Base-by-base conservation (phyloP, 805 yeast species). In the Saccharomycopsis fermentans region DNA sequence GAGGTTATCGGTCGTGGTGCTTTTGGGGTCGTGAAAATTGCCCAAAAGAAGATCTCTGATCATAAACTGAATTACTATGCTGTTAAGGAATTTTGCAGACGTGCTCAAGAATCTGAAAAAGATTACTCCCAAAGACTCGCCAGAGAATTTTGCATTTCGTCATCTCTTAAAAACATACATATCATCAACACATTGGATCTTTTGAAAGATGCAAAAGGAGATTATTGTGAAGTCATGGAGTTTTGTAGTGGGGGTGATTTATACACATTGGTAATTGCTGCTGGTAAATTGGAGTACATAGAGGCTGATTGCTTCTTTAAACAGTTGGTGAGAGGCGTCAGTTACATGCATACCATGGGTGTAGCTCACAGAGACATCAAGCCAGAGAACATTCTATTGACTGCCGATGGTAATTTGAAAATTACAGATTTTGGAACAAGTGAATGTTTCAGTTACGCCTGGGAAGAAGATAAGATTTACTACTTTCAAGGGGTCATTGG, bases 1-100 rank as follows among this genome's bases (percentile, higher is more conserved):
- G 98, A 92, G 69, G 88, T 91, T 54, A 81, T 94, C 63, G 99
- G 99, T 27, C 80, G 87, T 55, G 98, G 98, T 21, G 84, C 97
- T 0, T 92, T 87, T 74, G 99, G 99, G 19, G 89, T 90, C 52
- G 98, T 92, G 21, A 77, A 97, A 61, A 81, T 94, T 4, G 80
- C 96, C 6, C 97, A 91, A 74, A 86, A 86, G 69, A 82, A 80
- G 65, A 63, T 73, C 9, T 66, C 64, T 14, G 66, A 58, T 24
- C 67, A 67, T 27, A 76, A 74, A n/a, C 84, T 81, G 64, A 71
- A 72, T 16, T 69, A 88, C 24, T 90, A 76, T 68, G 97, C 96
- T 0, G 96, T 90, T n/a, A 90, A 90, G 66, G 96, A 89, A 67
- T 90, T 89, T 69, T 82, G 83, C 62, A 74, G 81, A 59, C 78